Evolutionary conservation across 2,329 filamentous ascomycete genomes (phyloP), one percentile per base, ranked within the genome.

Genomic region (Fusarium bactridioides): DNA sequence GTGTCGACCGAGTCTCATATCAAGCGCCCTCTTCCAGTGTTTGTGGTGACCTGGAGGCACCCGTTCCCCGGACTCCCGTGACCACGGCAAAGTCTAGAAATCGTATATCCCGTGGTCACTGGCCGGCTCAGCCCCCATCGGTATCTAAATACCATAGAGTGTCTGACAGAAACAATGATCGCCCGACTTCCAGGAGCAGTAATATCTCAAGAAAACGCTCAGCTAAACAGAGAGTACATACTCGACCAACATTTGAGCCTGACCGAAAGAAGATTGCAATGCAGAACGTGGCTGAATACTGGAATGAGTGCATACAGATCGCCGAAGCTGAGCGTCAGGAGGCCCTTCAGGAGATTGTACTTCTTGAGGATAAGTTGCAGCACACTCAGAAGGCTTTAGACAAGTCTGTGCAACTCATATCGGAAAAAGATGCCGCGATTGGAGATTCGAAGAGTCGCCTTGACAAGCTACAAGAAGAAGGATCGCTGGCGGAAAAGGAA

Each of bases 231-330:
- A 78, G 76, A 25, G 58, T 60, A 8, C 68, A 43, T 7, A 59
- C 45, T 38, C 61, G 48, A 4, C 25, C 51, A 23, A 35, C 13
- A 19, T 53, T 51, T 23, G 72, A 77, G 16, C 58, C 72, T 11
- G 68, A 78, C 18, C 76, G 77, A n/a, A 80, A 79, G 38, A 75
- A 72, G 44, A 51, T 71, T 11, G 76, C 77, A 21, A 81, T 82
- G 80, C 68, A 78, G 16, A 74, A 80, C 18, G 73, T 82, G 29
- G 79, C 79, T 35, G 61, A 77, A 8, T 70, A 76, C 31, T 81
- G 80, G 80, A 82, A 82, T 38, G 74, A 82, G 45, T 81, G 78
- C 45, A 73, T 82, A 16, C 67, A 71, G 25, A 75, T 81, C 23
- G 68, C 74, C 16, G 77, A 81, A 37, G 73, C 78, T 29, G 80